A percentile compares a stretch with the other conserved stretches of the same genome.
Evolutionary conservation across 805 yeast genomes (phyloP).

Genomic region (Yamadazyma laniorum): DNA sequence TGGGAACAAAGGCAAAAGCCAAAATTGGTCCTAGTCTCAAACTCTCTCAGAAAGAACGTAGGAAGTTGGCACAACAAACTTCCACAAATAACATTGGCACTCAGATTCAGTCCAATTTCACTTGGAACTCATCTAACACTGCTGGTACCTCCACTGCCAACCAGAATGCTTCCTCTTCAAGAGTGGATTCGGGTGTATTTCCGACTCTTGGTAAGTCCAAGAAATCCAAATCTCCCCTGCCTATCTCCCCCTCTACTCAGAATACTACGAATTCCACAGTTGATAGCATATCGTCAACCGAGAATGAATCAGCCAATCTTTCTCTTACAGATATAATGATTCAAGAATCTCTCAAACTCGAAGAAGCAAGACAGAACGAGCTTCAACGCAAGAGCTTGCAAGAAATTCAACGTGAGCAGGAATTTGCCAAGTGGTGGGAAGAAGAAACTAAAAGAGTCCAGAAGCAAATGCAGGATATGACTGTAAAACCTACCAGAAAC

Average conservation of each 20-base stretch:
- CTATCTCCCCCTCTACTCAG: neutral
- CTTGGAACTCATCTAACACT: conserved; percentile 1
- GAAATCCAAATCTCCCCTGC: conserved; percentile 5
- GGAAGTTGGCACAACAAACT: conserved; percentile 29
- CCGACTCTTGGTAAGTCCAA: conserved; percentile 4
- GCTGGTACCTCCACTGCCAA: neutral
- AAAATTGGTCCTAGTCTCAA: conserved; percentile 39
- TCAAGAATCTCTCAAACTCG: conserved; percentile 43
- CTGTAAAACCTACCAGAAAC: conserved; percentile 7
- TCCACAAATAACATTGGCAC: neutral
- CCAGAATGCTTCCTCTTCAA: neutral
- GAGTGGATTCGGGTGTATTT: neutral
- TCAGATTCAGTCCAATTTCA: neutral
- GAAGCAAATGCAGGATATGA: conserved; percentile 22
- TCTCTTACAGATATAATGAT: conserved; percentile 45
- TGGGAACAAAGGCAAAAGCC: conserved; percentile 20
- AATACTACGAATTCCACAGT: neutral
- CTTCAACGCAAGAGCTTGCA: conserved; percentile 47
- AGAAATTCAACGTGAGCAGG: conserved; percentile 79
- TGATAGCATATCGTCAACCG: neutral
- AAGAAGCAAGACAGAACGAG: conserved; percentile 27
- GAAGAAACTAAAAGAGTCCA: conserved; percentile 71
- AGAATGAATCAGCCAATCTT: conserved; percentile 3
- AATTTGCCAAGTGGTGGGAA: conserved; percentile 87
- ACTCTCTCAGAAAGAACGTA: conserved; percentile 61